These are phyloP conservation scores for Sequoia sempervirens DNA, from an alignment of 75 land plant genomes.

Conservation along the genomic window DNA sequence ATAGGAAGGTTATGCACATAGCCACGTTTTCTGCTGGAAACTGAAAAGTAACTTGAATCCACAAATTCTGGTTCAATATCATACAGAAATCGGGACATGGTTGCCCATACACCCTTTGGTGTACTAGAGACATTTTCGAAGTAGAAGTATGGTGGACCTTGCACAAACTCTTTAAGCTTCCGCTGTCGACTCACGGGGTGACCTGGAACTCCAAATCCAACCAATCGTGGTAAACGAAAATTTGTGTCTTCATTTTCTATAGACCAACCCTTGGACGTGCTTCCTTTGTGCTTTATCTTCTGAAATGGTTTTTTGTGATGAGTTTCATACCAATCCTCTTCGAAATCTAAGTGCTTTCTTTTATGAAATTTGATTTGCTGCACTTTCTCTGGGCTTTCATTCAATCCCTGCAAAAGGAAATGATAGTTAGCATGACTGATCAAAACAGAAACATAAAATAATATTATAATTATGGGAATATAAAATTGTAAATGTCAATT, in stretches of 20 bases:
- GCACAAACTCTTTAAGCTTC: conserved; percentile 4
- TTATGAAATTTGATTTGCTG: not conserved
- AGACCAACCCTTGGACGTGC: not conserved
- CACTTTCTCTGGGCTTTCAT: not conserved
- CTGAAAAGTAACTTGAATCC: conserved; percentile 46
- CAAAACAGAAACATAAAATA: not conserved
- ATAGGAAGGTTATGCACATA: conserved; percentile 63
- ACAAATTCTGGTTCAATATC: conserved; percentile 48
- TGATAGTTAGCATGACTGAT: not conserved
- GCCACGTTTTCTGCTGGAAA: conserved; percentile 44
- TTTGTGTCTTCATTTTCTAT: not conserved
- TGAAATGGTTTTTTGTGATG: not conserved
- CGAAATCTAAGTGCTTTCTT: not conserved
- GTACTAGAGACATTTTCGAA: conserved; percentile 44
- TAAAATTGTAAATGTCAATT: no score
- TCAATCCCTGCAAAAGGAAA: not conserved
- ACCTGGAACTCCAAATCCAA: conserved; percentile 21
- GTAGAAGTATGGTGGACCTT: conserved; percentile 48
- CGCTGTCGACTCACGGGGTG: not conserved
- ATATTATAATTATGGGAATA: no score
- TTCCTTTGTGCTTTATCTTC: not conserved
- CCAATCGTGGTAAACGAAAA: not conserved
- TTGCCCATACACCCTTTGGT: conserved; percentile 33
- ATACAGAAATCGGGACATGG: conserved; percentile 29
- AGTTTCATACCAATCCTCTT: not conserved